phyloP scores from a whole-genome alignment of 495 filamentous ascomycete genomes.

The Pyronema omphalodes region DNA sequence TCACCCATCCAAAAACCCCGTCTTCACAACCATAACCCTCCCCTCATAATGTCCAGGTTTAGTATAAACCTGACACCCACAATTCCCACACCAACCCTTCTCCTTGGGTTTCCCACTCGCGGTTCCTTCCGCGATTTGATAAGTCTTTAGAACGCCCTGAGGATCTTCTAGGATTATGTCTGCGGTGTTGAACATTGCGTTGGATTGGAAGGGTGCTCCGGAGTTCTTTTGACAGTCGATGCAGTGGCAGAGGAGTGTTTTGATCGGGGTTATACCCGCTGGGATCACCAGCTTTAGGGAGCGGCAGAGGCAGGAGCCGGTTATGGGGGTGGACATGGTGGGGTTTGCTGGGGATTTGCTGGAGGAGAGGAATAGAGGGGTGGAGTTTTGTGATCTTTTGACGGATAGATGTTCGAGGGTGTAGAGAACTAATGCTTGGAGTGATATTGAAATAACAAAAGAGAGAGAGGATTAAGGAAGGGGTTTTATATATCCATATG shows the following conservation, averaged over 20 bases:
- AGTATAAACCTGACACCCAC: neutral
- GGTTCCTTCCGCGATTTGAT: neutral
- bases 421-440: too few relatives aligned
- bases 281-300: neutral
- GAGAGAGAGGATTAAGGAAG: too few relatives aligned
- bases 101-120: neutral
- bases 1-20: constrained; percentile 4
- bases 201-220: neutral
- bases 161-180: neutral
- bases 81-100: neutral
- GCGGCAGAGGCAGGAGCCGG: constrained; percentile 2
- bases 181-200: neutral
- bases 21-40: neutral
- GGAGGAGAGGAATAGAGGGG: neutral
- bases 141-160: neutral
- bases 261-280: neutral
- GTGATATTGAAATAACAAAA: too few relatives aligned
- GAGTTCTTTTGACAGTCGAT: neutral
- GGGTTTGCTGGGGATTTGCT: neutral
- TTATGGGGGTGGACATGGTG: neutral
- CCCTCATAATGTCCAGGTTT: constrained; percentile 2
- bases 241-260: neutral
- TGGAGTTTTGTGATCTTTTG: too few relatives aligned
- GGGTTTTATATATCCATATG: too few relatives aligned
- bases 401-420: too few relatives aligned